Conservation (phyloP, 208 protist genomes). For the Hexamita inflata region DNA sequence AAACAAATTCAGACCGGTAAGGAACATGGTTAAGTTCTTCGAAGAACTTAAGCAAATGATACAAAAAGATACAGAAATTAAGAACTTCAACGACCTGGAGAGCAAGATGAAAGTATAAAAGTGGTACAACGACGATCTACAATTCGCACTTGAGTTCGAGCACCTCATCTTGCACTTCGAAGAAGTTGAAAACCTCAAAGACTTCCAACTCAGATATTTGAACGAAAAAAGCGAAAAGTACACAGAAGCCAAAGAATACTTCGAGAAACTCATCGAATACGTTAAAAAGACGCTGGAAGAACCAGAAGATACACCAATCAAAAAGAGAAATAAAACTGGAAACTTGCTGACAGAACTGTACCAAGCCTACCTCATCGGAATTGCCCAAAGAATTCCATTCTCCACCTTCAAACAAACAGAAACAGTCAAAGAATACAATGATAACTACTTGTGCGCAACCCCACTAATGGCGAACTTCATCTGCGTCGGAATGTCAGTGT, state of each 20-base stretch:
- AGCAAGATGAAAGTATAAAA: background rate
- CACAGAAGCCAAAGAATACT: background rate
- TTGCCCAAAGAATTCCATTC: no score
- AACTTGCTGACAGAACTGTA: no score
- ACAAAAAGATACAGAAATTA: background rate
- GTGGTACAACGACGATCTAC: background rate
- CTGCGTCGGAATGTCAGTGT: no score
- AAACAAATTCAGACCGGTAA: no score
- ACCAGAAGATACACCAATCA: background rate
- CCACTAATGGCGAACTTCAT: no score
- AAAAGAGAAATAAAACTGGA: no score
- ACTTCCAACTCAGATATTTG: background rate
- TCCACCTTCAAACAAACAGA: no score
- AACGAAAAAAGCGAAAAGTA: background rate
- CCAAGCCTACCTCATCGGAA: no score
- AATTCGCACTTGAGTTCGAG: background rate
- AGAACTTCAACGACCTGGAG: background rate
- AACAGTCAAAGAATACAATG: no score
- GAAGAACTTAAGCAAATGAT: background rate
- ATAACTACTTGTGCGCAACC: no score
- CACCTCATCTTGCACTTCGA: background rate
- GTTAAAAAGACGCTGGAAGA: background rate
- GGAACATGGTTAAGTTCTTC: background rate
- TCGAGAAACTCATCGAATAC: background rate
- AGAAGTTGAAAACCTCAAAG: background rate